phyloP scores from a whole-genome alignment of 768 basidiomycete genomes.

The Leccinum sublutescens region DNA sequence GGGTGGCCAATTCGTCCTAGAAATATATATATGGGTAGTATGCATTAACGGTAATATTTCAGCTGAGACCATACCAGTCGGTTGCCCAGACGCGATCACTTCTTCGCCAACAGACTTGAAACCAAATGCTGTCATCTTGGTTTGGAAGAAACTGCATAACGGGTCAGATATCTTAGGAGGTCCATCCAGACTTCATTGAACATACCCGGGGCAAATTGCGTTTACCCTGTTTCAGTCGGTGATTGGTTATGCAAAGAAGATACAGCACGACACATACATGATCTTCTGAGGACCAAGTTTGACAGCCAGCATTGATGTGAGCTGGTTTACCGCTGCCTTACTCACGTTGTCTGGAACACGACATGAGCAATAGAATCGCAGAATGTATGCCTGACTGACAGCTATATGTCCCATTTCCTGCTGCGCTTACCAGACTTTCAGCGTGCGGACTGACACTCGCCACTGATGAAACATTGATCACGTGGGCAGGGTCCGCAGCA shows the following conservation, averaged over 20 bases:
- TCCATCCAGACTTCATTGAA: not conserved
- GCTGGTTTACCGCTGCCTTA: conserved; percentile 86
- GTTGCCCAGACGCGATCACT: conserved; percentile 51
- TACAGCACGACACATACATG: conserved; percentile 48
- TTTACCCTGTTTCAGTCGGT: conserved; percentile 55
- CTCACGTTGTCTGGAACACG: conserved; percentile 62
- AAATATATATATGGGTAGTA: not conserved
- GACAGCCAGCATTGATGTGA: conserved; percentile 68
- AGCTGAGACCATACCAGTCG: conserved; percentile 50
- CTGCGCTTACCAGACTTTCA: conserved; percentile 47
- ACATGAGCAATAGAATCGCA: not conserved
- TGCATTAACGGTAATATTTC: not conserved
- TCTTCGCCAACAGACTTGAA: conserved; percentile 55
- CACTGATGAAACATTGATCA: conserved; percentile 82
- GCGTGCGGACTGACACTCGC: conserved; percentile 53
- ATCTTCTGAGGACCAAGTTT: conserved; percentile 60
- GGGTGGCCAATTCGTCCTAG: conserved; percentile 65
- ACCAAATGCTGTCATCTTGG: conserved; percentile 81
- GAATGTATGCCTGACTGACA: conserved; percentile 50
- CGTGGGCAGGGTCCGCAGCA: conserved; percentile 63
- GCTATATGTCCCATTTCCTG: conserved; percentile 70
- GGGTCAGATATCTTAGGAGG: not conserved
- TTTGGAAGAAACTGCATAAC: conserved; percentile 61
- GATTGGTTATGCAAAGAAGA: not conserved
- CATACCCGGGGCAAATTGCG: conserved; percentile 78